Evolutionary conservation across 768 basidiomycete species (phyloP).

Genomic region (Epithele typhae): DNA sequence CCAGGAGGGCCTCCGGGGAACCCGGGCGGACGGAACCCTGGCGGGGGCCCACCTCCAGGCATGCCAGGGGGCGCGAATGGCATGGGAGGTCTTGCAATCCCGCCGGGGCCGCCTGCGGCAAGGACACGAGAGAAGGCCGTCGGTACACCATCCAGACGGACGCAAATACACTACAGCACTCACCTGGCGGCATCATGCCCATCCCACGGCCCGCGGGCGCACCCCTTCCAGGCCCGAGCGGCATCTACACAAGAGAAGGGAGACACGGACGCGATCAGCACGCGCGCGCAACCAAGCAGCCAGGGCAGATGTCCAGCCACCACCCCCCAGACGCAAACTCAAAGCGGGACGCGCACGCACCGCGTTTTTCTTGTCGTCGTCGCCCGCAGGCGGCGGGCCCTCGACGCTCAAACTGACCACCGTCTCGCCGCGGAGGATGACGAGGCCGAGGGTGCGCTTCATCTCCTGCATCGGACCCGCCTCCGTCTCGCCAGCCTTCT

Average conservation of each 20-base stretch:
- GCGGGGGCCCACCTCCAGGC: conserved; percentile 74
- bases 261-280: conserved; percentile 17
- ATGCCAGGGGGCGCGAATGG: conserved; percentile 67
- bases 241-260: conserved; percentile 58
- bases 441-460: conserved; percentile 94
- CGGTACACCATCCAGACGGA: too few relatives aligned
- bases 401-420: conserved; percentile 94
- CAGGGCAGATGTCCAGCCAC: background rate
- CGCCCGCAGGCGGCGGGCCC: conserved; percentile 88
- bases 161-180: conserved; percentile 26
- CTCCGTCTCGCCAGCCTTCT: conserved; percentile 75
- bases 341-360: conserved; percentile 39
- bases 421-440: conserved; percentile 94
- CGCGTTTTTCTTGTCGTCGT: conserved; percentile 83
- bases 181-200: conserved; percentile 89
- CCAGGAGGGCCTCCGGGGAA: conserved; percentile 60
- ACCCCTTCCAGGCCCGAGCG: conserved; percentile 88
- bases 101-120: conserved; percentile 57
- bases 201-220: conserved; percentile 97
- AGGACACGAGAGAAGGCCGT: too few relatives aligned
- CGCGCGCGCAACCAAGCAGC: background rate
- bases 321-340: background rate
- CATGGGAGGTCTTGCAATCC: conserved; percentile 68
- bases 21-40: conserved; percentile 80
- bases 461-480: conserved; percentile 83